These are phyloP conservation scores for Dysphania ambrosioides DNA, from an alignment of 148 eudicot genomes.

Conservation along the genomic window DNA sequence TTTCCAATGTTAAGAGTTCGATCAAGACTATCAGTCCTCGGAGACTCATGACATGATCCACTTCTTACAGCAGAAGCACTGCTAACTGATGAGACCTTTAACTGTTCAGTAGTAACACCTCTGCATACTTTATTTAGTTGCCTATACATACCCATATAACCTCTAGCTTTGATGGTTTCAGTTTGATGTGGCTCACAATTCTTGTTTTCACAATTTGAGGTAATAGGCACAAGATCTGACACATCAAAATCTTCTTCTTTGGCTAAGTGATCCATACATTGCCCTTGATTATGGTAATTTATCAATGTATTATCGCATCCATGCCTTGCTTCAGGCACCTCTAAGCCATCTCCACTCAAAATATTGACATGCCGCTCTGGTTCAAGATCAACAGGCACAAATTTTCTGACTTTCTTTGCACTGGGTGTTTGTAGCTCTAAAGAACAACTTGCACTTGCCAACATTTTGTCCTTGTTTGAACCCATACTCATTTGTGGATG, in stretches of 20 bases:
- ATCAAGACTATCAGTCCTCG: background rate
- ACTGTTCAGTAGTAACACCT: background rate
- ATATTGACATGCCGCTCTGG: background rate
- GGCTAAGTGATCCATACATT: background rate
- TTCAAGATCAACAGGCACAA: background rate
- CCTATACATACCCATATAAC: background rate
- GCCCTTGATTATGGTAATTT: too few relatives aligned
- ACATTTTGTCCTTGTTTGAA: background rate
- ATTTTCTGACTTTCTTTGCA: background rate
- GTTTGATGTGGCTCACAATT: background rate
- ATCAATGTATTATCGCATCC: background rate
- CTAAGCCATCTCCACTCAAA: background rate
- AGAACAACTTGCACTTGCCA: slow-evolving; percentile 1
- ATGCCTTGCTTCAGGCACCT: background rate
- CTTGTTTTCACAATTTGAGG: background rate
- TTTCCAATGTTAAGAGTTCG: background rate
- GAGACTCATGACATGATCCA: slow-evolving; percentile 9
- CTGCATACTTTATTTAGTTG: background rate
- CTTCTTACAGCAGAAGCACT: background rate
- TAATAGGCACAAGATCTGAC: background rate
- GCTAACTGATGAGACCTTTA: background rate
- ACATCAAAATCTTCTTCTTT: background rate
- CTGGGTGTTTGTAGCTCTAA: slow-evolving; percentile 8
- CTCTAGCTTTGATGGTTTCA: background rate
- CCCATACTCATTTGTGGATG: background rate